A percentile compares a stretch with the other conserved stretches of the same genome.
These are phyloP conservation scores for Cicer yamashitae DNA, from an alignment of 306 rosid genomes.

Conservation along the genomic window DNA sequence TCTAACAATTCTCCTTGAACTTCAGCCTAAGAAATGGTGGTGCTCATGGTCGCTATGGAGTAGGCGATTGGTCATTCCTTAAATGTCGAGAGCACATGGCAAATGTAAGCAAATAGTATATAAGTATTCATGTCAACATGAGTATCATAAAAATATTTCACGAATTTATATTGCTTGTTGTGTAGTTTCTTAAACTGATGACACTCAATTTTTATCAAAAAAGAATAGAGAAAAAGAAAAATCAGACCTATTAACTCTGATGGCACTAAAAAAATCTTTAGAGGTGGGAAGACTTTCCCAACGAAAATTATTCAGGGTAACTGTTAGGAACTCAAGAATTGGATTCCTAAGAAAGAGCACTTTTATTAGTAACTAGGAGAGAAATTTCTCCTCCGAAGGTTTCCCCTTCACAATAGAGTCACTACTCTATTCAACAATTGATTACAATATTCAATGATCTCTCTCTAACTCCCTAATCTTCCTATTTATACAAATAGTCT, in stretches of 20 bases:
- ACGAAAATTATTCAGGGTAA: not conserved
- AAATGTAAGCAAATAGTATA: conserved; percentile 60
- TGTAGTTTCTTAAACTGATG: conserved; percentile 16
- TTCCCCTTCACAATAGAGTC: too few relatives aligned
- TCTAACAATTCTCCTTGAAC: conserved; percentile 39
- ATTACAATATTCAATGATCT: too few relatives aligned
- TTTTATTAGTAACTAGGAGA: too few relatives aligned
- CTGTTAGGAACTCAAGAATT: too few relatives aligned
- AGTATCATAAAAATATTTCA: conserved; percentile 14
- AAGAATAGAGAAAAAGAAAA: conserved; percentile 10
- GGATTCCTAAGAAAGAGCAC: too few relatives aligned
- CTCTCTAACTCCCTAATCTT: too few relatives aligned
- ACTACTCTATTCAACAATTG: too few relatives aligned
- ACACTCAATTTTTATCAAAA: not conserved
- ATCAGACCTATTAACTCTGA: not conserved
- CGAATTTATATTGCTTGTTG: conserved; percentile 37
- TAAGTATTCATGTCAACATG: not conserved
- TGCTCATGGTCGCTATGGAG: conserved; percentile 89
- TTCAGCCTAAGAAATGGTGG: conserved; percentile 83
- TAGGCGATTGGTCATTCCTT: conserved; percentile 79
- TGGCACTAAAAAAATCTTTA: not conserved
- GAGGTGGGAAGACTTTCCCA: not conserved
- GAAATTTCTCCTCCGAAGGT: too few relatives aligned
- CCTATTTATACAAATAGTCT: too few relatives aligned
- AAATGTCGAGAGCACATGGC: conserved; percentile 82